Percentiles rank a stretch among this genome's conserved stretches.
phyloP scores from a whole-genome alignment of 805 yeast species.

The Saccharomycopsis babjevae region DNA sequence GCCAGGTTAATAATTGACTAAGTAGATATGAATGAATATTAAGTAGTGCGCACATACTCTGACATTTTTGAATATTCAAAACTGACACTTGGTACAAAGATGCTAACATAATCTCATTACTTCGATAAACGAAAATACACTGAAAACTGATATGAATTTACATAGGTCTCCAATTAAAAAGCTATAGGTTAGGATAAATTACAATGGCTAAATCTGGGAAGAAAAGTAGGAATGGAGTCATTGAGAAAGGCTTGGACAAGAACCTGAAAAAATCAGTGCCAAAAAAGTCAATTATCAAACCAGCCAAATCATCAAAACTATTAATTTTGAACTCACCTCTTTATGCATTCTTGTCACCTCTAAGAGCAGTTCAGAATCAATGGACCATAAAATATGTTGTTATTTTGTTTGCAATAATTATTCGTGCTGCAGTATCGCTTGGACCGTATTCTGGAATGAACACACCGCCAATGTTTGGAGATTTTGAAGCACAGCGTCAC shows the following conservation, averaged over 20 bases:
- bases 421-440: conserved; percentile 77
- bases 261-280: neutral
- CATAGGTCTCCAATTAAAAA: no score
- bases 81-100: neutral
- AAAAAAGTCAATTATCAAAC: neutral
- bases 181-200: neutral
- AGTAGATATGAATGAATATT: neutral
- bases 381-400: conserved; percentile 83
- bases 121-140: neutral
- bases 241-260: neutral
- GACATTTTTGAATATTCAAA: neutral
- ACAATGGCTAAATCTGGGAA: neutral
- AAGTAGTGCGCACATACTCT: neutral
- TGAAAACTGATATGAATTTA: no score
- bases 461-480: conserved; percentile 79
- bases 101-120: neutral
- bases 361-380: conserved; percentile 73
- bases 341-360: conserved; percentile 67
- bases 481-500: conserved; percentile 96
- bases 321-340: conserved; percentile 42
- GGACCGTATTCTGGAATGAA: conserved; percentile 76
- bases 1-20: no score
- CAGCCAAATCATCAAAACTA: conserved; percentile 5
- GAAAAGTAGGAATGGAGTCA: neutral
- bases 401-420: conserved; percentile 59